Evolutionary conservation across 2,329 filamentous ascomycete genomes (phyloP).

Genomic region (Aureobasidium pullulans): DNA sequence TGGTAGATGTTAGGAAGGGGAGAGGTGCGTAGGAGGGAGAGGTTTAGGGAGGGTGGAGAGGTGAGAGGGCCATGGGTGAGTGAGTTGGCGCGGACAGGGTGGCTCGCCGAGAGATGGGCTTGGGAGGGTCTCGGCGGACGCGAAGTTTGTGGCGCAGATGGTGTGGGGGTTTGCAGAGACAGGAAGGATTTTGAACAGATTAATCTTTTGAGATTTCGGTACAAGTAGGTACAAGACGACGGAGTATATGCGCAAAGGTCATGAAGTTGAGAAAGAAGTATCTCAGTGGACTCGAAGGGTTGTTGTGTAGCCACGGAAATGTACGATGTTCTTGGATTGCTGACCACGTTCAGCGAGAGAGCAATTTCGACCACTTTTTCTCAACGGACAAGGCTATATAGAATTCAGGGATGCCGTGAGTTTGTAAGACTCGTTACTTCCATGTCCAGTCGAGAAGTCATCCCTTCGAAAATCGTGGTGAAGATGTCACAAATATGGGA

Average conservation of each 20-base stretch:
- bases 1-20: constrained; percentile 12
- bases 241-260: too few relatives aligned
- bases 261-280: neutral
- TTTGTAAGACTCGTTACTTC: too few relatives aligned
- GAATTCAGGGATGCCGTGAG: too few relatives aligned
- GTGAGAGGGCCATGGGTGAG: too few relatives aligned
- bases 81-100: neutral
- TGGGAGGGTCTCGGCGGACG: neutral
- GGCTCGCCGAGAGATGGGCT: neutral
- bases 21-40: neutral
- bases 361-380: neutral
- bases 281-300: neutral
- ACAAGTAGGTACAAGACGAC: too few relatives aligned
- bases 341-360: neutral
- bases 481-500: too few relatives aligned
- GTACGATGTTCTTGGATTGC: neutral
- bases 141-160: neutral
- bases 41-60: neutral
- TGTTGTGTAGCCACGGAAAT: neutral
- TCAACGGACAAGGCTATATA: too few relatives aligned
- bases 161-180: neutral
- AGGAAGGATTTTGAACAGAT: neutral
- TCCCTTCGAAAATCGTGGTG: too few relatives aligned
- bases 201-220: too few relatives aligned
- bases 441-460: too few relatives aligned